Evolutionary conservation across 2,329 filamentous ascomycete genomes (phyloP).

Genomic region (Pseudogymnoascus sp.): DNA sequence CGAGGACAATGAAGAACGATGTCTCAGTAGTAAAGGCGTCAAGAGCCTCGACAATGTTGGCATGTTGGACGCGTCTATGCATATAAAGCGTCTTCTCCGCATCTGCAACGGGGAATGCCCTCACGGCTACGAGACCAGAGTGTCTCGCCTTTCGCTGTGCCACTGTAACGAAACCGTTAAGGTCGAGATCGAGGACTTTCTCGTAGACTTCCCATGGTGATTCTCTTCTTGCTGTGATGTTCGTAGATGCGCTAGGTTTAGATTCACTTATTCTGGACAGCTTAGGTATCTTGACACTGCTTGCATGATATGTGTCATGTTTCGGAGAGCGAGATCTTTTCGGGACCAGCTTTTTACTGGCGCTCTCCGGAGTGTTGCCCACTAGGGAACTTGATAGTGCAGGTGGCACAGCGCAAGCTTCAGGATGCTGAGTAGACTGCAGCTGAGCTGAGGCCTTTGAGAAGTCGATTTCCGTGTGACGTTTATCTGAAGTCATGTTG

Average conservation of each 20-base stretch:
- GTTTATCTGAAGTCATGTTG: not conserved
- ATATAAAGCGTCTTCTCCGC: constrained; percentile 16
- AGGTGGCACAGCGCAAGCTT: not conserved
- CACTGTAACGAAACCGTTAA: constrained; percentile 15
- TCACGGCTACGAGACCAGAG: constrained; percentile 20
- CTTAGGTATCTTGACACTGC: not conserved
- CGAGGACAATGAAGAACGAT: constrained; percentile 4
- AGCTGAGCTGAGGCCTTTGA: not conserved
- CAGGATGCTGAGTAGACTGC: not conserved
- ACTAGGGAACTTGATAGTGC: not conserved
- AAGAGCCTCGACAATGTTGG: constrained; percentile 17
- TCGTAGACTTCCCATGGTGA: constrained; percentile 17
- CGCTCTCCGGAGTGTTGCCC: not conserved
- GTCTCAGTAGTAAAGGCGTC: constrained; percentile 16
- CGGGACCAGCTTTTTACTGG: not conserved
- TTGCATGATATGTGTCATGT: not conserved
- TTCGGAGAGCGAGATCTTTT: not conserved
- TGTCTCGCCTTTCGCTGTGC: constrained; percentile 15
- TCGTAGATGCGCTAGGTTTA: not conserved
- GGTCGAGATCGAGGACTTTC: constrained; percentile 16
- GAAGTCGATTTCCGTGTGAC: not conserved
- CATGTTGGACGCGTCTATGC: constrained; percentile 15
- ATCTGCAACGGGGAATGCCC: constrained; percentile 16
- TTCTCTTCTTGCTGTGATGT: not conserved
- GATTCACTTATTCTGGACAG: not conserved